Conservation (phyloP, 768 basidiomycete species). For the Lenzites betulinus region DNA sequence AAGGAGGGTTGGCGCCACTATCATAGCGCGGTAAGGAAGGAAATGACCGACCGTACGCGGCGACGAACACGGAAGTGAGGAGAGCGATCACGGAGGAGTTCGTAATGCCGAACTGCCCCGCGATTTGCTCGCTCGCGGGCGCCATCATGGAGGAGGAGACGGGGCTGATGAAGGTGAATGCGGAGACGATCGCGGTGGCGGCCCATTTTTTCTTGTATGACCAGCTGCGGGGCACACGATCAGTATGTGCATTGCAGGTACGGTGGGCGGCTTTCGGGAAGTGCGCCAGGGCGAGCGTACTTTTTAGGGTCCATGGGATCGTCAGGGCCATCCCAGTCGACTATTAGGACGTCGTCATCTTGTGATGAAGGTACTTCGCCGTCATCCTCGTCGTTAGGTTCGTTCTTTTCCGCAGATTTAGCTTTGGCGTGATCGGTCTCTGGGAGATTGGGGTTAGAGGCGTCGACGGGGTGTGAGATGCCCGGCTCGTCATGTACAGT, state of each 20-base stretch:
- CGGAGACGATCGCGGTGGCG: slow-evolving; percentile 62
- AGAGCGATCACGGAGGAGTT: slow-evolving; percentile 52
- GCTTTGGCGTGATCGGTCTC: slow-evolving; percentile 3
- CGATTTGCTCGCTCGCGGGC: slow-evolving; percentile 57
- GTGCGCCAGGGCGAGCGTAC: slow-evolving; percentile 12
- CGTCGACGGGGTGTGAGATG: slow-evolving; percentile 10
- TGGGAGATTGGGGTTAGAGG: background rate
- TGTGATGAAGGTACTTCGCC: background rate
- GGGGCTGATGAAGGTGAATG: slow-evolving; percentile 68
- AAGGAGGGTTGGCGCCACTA: background rate
- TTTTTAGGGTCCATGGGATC: slow-evolving; percentile 39
- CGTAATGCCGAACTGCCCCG: slow-evolving; percentile 53
- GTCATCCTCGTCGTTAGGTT: background rate
- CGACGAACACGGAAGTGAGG: slow-evolving; percentile 56
- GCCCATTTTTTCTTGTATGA: slow-evolving; percentile 60
- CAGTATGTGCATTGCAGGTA: background rate
- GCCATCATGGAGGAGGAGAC: slow-evolving; percentile 75
- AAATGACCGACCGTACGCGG: slow-evolving; percentile 54
- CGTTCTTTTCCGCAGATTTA: slow-evolving; percentile 1
- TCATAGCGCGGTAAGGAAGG: background rate
- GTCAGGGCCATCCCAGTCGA: slow-evolving; percentile 40
- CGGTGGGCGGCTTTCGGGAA: background rate
- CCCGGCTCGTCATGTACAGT: slow-evolving; percentile 17
- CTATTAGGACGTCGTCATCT: slow-evolving; percentile 22
- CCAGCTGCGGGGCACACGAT: slow-evolving; percentile 46